Conservation (phyloP, 768 basidiomycete species). For the Phlebiopsis flavidoalba region DNA sequence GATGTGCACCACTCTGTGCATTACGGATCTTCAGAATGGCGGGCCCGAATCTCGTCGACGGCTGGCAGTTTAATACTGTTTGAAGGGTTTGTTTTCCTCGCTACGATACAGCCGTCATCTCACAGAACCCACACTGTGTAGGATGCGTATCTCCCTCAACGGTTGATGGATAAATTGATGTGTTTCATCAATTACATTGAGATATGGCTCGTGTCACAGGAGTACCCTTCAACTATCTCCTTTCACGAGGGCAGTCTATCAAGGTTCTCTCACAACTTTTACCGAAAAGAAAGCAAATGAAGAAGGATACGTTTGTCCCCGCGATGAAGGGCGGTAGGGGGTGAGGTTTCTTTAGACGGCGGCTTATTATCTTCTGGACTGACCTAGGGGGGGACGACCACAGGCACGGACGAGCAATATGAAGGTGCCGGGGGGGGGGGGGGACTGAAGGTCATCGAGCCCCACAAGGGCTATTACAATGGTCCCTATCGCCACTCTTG, state of each 20-base stretch:
- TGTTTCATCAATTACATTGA: conserved; percentile 98
- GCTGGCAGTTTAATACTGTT: conserved; percentile 93
- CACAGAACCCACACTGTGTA: conserved; percentile 27
- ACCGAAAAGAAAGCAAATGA: conserved; percentile 90
- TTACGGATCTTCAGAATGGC: conserved; percentile 96
- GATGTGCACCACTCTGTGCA: conserved; percentile 98
- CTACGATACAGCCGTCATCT: neutral
- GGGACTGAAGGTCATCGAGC: conserved; percentile 99
- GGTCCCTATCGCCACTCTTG: conserved; percentile 93
- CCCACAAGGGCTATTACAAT: conserved; percentile 95
- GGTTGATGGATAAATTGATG: conserved; percentile 96
- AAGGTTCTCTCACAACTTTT: conserved; percentile 97
- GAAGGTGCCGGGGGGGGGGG: too few relatives aligned
- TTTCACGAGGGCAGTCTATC: conserved; percentile 95
- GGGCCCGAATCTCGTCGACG: conserved; percentile 89
- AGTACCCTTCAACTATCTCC: conserved; percentile 96
- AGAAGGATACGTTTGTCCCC: conserved; percentile 87
- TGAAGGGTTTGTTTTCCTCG: conserved; percentile 61
- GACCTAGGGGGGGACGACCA: neutral
- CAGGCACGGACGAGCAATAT: conserved; percentile 92
- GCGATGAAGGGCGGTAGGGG: conserved; percentile 81
- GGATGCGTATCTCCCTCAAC: conserved; percentile 98
- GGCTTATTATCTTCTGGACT: neutral
- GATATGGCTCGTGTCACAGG: conserved; percentile 99
- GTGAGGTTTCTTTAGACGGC: conserved; percentile 29